Percentiles rank a stretch among this genome's conserved stretches.
These are phyloP conservation scores for Lentinus tigrinus DNA, from an alignment of 768 basidiomycete genomes.

Conservation along the genomic window DNA sequence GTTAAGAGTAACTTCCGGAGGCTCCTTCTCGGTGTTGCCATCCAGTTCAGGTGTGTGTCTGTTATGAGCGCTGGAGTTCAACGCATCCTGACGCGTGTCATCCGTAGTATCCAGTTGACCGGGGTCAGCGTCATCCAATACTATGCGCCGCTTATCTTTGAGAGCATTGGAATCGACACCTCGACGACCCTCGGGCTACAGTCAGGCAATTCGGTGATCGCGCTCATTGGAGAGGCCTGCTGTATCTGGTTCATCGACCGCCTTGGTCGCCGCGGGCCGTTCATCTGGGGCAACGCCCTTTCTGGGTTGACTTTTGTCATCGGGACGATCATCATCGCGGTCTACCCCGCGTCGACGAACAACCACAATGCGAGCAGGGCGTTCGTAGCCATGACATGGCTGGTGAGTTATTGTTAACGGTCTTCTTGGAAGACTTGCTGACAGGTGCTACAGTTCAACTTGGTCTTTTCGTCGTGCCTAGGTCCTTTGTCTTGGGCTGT, in stretches of 20 bases:
- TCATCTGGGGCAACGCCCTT: constrained; percentile 25
- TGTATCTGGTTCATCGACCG: constrained; percentile 28
- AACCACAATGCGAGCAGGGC: constrained; percentile 24
- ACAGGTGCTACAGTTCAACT: constrained; percentile 17
- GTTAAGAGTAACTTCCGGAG: constrained; percentile 47
- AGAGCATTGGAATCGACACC: constrained; percentile 22
- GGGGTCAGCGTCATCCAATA: constrained; percentile 48
- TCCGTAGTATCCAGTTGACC: constrained; percentile 58
- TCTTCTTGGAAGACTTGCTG: neutral
- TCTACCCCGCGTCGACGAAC: constrained; percentile 21
- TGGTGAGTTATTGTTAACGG: constrained; percentile 5
- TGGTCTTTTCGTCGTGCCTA: constrained; percentile 24
- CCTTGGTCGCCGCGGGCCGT: constrained; percentile 22
- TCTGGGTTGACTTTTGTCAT: constrained; percentile 25
- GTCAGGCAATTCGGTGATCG: constrained; percentile 53
- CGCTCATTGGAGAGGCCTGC: constrained; percentile 46
- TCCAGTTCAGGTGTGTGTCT: constrained; percentile 21
- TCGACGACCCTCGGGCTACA: constrained; percentile 47
- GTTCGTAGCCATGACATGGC: constrained; percentile 28
- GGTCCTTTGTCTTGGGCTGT: constrained; percentile 26
- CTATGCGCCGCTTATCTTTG: constrained; percentile 23
- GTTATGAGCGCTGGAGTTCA: constrained; percentile 12
- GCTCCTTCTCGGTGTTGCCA: constrained; percentile 38
- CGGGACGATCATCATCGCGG: constrained; percentile 25
- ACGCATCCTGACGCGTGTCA: constrained; percentile 36